Percentiles rank a stretch among this genome's conserved stretches.
phyloP scores from a whole-genome alignment of 2,329 filamentous ascomycete genomes.

The Didymella keratinophila region DNA sequence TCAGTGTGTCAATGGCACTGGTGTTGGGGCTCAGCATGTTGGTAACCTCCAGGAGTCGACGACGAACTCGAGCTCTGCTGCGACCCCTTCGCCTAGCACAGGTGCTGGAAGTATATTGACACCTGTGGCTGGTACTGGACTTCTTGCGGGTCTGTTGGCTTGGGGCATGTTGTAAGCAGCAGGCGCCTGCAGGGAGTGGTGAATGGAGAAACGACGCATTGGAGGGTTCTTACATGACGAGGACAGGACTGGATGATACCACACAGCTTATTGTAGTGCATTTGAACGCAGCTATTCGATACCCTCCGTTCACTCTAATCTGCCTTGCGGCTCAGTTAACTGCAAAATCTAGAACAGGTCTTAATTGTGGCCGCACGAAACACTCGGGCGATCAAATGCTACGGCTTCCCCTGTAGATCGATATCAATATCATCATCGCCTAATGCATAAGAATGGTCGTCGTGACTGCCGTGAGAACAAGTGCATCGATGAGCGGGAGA shows the following conservation, averaged over 20 bases:
- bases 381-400: no score
- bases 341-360: neutral
- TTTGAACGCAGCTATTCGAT: neutral
- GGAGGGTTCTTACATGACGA: neutral
- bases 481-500: no score
- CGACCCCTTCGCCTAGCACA: slow-evolving; percentile 14
- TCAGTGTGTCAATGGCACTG: slow-evolving; percentile 52
- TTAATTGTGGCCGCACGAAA: no score
- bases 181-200: no score
- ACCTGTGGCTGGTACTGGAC: slow-evolving; percentile 26
- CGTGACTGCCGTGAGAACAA: no score
- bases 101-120: slow-evolving; percentile 27
- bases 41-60: slow-evolving; percentile 28
- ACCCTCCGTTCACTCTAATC: neutral
- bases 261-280: neutral
- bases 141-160: slow-evolving; percentile 32
- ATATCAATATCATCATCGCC: no score
- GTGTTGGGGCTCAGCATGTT: slow-evolving; percentile 47
- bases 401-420: no score
- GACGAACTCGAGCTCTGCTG: slow-evolving; percentile 6
- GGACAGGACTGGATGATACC: neutral
- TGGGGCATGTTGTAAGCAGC: slow-evolving; percentile 28
- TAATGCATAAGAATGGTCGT: no score
- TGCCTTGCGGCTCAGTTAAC: neutral
- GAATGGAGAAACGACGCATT: no score